Evolutionary conservation across 2,329 filamentous ascomycete species (phyloP).

Genomic region (Stagonosporopsis tanaceti): DNA sequence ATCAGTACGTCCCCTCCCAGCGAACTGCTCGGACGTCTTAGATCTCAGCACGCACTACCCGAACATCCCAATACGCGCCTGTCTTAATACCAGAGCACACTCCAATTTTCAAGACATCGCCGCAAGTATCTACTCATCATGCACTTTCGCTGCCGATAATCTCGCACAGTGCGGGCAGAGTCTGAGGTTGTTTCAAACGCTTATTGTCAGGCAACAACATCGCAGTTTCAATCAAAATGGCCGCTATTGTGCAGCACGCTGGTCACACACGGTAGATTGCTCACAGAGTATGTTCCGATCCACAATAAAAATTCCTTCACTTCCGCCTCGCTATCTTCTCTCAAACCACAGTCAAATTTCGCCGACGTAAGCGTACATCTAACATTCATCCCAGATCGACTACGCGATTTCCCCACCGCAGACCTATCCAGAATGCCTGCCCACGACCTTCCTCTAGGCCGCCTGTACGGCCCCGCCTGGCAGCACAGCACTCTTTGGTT

Average conservation of each 20-base stretch:
- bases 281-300: too few relatives aligned
- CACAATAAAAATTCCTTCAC: not conserved
- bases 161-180: not conserved
- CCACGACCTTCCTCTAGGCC: conserved; percentile 1
- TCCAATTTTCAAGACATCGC: not conserved
- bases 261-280: too few relatives aligned
- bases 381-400: too few relatives aligned
- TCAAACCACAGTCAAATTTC: too few relatives aligned
- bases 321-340: too few relatives aligned
- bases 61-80: too few relatives aligned
- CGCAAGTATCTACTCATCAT: too few relatives aligned
- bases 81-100: not conserved
- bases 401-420: too few relatives aligned
- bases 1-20: not conserved
- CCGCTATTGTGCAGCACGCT: not conserved
- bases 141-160: not conserved
- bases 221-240: not conserved
- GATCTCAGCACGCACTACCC: too few relatives aligned
- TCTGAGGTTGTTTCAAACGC: not conserved
- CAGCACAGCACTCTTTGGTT: conserved; percentile 1
- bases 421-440: not conserved
- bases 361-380: too few relatives aligned
- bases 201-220: not conserved
- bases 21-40: too few relatives aligned
- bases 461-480: conserved; percentile 12